These are phyloP conservation scores for Fusarium burgessii DNA, from an alignment of 2,329 filamentous ascomycete genomes.

Conservation along the genomic window DNA sequence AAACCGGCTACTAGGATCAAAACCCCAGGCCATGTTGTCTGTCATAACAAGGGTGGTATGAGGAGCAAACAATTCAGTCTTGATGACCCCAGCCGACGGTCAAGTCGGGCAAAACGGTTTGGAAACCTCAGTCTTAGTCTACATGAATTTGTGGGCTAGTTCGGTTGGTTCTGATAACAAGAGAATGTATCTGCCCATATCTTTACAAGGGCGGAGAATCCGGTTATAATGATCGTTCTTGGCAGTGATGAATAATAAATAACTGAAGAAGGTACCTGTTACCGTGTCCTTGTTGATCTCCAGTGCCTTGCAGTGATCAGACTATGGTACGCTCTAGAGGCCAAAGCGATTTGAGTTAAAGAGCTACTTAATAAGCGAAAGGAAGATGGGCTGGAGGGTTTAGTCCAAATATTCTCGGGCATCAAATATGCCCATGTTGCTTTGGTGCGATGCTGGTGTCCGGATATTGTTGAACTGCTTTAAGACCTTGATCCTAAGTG, in stretches of 20 bases:
- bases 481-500: too few species aligned
- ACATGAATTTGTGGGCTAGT: not conserved
- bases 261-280: not conserved
- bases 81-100: not conserved
- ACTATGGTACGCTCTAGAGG: not conserved
- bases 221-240: not conserved
- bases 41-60: slow-evolving; percentile 14
- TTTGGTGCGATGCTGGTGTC: not conserved
- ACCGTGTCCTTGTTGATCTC: not conserved
- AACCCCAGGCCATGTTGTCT: slow-evolving; percentile 19
- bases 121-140: not conserved
- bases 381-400: not conserved
- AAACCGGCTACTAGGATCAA: slow-evolving; percentile 34
- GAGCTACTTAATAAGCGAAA: not conserved
- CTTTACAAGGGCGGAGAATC: not conserved
- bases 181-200: not conserved
- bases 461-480: not conserved
- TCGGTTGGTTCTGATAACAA: not conserved
- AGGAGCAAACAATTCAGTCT: slow-evolving; percentile 9
- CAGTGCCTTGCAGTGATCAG: not conserved
- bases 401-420: not conserved
- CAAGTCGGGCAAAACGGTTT: not conserved
- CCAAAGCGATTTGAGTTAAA: not conserved
- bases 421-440: not conserved
- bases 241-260: not conserved